Evolutionary conservation across 2,329 filamentous ascomycete genomes (phyloP).

Genomic region (Furcasterigmium furcatum): DNA sequence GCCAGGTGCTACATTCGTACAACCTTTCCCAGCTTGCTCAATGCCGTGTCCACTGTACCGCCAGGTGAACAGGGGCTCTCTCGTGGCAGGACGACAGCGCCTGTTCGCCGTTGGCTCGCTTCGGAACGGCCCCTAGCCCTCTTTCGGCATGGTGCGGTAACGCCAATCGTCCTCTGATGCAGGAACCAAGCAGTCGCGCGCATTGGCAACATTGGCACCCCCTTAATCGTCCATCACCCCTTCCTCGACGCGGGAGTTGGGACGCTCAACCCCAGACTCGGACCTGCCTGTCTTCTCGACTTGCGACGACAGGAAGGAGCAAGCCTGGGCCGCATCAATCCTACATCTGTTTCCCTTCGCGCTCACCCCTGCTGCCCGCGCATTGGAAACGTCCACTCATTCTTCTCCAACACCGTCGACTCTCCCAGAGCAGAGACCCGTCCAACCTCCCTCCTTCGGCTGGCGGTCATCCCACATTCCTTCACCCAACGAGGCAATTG

Average conservation of each 20-base stretch:
- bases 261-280: too few relatives aligned
- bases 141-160: slow-evolving; percentile 1
- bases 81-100: not conserved
- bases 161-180: not conserved
- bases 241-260: too few relatives aligned
- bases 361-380: too few relatives aligned
- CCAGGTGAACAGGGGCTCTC: too few relatives aligned
- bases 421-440: not conserved
- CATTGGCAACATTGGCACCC: slow-evolving; percentile 4
- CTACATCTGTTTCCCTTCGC: too few relatives aligned
- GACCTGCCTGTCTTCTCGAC: not conserved
- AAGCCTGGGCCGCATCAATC: not conserved
- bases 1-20: too few relatives aligned
- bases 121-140: slow-evolving; percentile 1
- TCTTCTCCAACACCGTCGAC: not conserved
- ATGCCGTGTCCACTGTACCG: too few relatives aligned
- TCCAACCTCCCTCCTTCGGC: not conserved
- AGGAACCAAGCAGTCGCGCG: slow-evolving; percentile 1
- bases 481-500: slow-evolving; percentile 1
- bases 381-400: not conserved
- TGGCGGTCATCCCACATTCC: not conserved
- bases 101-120: not conserved
- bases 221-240: not conserved
- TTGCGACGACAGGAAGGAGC: not conserved
- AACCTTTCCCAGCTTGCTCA: too few relatives aligned